Conservation (phyloP, 2,329 filamentous ascomycete genomes). For the Conoideocrella luteorostrata region DNA sequence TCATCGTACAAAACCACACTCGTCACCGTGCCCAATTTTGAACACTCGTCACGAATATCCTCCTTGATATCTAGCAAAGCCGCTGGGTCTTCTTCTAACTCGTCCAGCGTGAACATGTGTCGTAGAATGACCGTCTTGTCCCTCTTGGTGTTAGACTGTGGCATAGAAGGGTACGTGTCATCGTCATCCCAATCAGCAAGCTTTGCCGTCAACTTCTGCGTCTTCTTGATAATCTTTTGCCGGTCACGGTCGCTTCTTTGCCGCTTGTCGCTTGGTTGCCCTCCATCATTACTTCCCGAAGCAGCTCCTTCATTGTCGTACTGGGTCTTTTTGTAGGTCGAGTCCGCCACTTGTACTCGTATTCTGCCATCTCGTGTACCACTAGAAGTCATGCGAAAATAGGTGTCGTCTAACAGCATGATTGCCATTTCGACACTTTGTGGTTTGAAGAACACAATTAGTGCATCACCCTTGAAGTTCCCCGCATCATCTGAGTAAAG, state of each 20-base stretch:
- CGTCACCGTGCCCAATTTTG: conserved; percentile 78
- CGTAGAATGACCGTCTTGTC: conserved; percentile 83
- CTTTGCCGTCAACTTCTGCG: conserved; percentile 84
- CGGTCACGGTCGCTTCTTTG: conserved; percentile 61
- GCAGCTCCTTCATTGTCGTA: conserved; percentile 43
- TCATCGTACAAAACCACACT: conserved; percentile 87
- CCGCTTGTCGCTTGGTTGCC: conserved; percentile 32
- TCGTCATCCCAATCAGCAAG: conserved; percentile 96
- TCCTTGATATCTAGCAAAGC: conserved; percentile 88
- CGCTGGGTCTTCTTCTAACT: conserved; percentile 78
- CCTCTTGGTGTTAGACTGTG: conserved; percentile 46
- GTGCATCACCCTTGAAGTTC: conserved; percentile 85
- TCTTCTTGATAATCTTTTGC: conserved; percentile 85
- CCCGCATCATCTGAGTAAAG: conserved; percentile 79
- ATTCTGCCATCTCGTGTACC: conserved; percentile 59
- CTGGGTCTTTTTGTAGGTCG: conserved; percentile 83
- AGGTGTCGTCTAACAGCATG: conserved; percentile 71
- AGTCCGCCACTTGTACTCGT: conserved; percentile 76
- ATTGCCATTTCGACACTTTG: conserved; percentile 87
- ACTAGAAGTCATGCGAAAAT: conserved; percentile 61
- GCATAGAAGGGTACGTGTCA: conserved; percentile 47
- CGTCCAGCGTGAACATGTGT: conserved; percentile 85
- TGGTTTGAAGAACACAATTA: conserved; percentile 91
- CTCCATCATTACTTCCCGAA: conserved; percentile 14
- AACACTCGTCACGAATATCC: conserved; percentile 85